Conservation (phyloP, 176 grass and related monocot genomes). For the Aechmea fasciata region DNA sequence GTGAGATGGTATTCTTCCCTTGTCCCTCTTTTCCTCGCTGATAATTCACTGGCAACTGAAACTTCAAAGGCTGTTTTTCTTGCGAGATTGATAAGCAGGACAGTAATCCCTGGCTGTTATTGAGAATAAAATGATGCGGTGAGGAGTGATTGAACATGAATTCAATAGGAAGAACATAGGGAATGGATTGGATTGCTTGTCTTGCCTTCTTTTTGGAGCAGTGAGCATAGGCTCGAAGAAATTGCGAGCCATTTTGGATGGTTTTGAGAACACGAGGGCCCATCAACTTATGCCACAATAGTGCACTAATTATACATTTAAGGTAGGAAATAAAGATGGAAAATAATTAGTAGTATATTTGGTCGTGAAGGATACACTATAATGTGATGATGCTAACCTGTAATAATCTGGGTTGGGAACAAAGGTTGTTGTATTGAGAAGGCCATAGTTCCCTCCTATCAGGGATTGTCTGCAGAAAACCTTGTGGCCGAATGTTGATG, state of each 20-base stretch:
- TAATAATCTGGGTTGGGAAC: constrained; percentile 81
- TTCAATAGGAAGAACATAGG: not conserved
- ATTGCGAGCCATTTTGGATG: constrained; percentile 10
- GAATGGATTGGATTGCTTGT: not conserved
- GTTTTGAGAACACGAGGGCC: constrained; percentile 34
- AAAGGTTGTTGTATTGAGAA: constrained; percentile 54
- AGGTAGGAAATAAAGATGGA: not conserved
- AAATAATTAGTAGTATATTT: not conserved
- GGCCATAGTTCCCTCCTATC: constrained; percentile 80
- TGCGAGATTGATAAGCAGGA: constrained; percentile 50
- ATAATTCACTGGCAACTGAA: constrained; percentile 17
- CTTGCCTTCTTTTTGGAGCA: constrained; percentile 44
- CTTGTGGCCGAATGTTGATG: constrained; percentile 60
- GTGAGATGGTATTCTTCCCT: constrained; percentile 56
- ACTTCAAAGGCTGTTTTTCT: constrained; percentile 44
- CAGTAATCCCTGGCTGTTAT: constrained; percentile 31
- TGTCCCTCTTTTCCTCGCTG: not conserved
- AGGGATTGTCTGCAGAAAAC: constrained; percentile 63
- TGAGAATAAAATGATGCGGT: not conserved
- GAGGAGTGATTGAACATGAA: not conserved
- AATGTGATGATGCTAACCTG: constrained; percentile 19
- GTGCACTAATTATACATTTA: constrained; percentile 20
- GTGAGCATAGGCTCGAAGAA: constrained; percentile 49
- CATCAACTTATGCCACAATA: constrained; percentile 50
- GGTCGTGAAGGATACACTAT: constrained; percentile 13